Base-by-base conservation (phyloP, 2,329 filamentous ascomycete species). In the Fusarium sp. region DNA sequence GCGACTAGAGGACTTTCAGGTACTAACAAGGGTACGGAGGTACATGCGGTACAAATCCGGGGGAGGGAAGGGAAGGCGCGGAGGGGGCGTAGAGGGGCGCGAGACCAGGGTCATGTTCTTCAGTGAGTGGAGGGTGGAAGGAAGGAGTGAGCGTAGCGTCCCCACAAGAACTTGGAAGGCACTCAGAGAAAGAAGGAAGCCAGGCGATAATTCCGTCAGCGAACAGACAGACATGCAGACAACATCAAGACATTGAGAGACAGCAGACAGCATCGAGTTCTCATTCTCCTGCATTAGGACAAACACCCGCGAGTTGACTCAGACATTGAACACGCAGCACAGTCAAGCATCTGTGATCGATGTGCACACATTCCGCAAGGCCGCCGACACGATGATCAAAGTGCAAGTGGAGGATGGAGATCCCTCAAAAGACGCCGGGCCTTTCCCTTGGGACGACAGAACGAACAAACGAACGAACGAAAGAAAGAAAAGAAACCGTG, bases 31-130 rank as follows among this genome's bases (percentile, higher is more conserved):
- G 73, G 20, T 74, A 73, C 73, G 22, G 66, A 50, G 72, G 45
- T 74, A 73, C 69, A 50, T 67, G 61, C 66, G 73, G 73, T 76
- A 75, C 73, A 50, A 75, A 75, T 75, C 73, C 69, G 73, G 73
- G 73, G 73, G 73, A 75, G 62, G 64, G 72, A 70, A 61, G 61
- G 59, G 69, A 75, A 70, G 67, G 73, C 69, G 52, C 54, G 66
- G 67, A 75, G 73, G 73, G 72, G 67, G 67, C 50, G 73, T 75
- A 69, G 45, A 60, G 62, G 45, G 68, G 52, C 35, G 50, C 54
- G 33, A 64, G 41, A 41, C 52, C 27, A 56, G 65, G 65, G 60
- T 64, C 52, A 41, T 39, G 20, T 52, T 73, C 65, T 41, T 48
- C 37, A 54, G 31, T 64, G 43, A 65, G 57, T 45, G 11, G 54